Base-by-base conservation (phyloP, 1,284 basidiomycete species). In the Inonotus obliquus region DNA sequence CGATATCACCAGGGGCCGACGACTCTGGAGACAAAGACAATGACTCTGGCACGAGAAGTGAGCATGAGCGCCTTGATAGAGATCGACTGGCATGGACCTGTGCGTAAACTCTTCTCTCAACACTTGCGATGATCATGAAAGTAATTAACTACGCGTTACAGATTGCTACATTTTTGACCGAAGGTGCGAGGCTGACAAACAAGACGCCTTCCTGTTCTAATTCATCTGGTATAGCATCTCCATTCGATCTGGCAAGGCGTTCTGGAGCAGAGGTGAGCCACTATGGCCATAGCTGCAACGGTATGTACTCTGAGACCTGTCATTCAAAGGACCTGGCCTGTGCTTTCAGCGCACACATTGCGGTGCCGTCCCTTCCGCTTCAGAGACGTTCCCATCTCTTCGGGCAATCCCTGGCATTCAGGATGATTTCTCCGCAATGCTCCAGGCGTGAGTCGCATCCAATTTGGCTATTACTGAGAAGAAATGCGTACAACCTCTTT, bases 21-120 rank as follows among this genome's bases (percentile, higher is more conserved):
- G 69, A 65, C 10, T 63, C 69, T 21, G 65, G 69, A 9, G 67
- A 69, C 14, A 59, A 47, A n/a, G 45, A 38, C 19, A 53, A 48
- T 17, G 61, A 60, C 11, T 39, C 38, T 23, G 61, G 49, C 17
- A 41, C 41, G n/a, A 38, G 21, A 27, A 51, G 35, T 13, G 62
- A 63, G 47, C 41, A 59, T 9, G 65, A 71, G 1, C 70, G 71
- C 44, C 65, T 74, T 10, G 73, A 77, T 51, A 67, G 75, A 11
- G 74, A 74, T 9, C 65, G 74, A 49, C 68, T 73, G n/a, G 73
- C 73, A 5, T 77, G 74, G 74, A 77, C 75, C 2, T 77, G 73
- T 65, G 35, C 17, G 65, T 64, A 7, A 17, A n/a, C 13, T 11
- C n/a, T n/a, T n/a, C n/a, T n/a, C n/a, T n/a, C n/a, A n/a, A n/a